Evolutionary conservation across 1,284 basidiomycete genomes (phyloP), one percentile per base, ranked within the genome.

Genomic region (Trichosporon coremiiforme): DNA sequence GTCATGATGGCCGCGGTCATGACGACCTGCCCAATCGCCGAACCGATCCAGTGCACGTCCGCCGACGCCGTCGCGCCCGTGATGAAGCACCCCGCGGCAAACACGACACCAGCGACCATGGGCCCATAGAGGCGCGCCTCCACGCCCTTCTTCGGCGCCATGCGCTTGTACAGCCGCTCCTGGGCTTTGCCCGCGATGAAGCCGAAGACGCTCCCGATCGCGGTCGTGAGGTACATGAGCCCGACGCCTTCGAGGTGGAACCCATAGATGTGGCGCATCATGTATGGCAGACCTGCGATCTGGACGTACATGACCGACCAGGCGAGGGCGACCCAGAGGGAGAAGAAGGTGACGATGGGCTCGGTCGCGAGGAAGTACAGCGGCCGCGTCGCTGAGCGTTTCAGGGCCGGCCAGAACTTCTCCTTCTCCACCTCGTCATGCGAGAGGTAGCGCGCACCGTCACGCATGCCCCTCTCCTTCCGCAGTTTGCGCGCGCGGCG

Each of bases 241-340:
- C 91, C 91, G 1, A 88, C 84, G 75, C 89, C 81, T 0, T 89
- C 89, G 15, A 86, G 85, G 69, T 86, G 87, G 81, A 93, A 94
- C 33, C 85, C 79, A 76, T 94, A 89, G 0, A 93, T 83, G 15
- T 82, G 85, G 33, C 79, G 73, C 75, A 92, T 92, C 25, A 89
- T 86, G 13, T 87, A 87, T 0, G 87, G 83, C 38, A 91, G 85
- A 0, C 90, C 90, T 86, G 89, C 88, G 36, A 93, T 84, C 72
- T 91, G 83, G 71, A 87, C 87, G 78, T 89, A 94, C 64, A 90
- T 81, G 8, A 94, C 87, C 0, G 92, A 91, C 92, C 91, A 94
- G 76, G 87, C 87, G 70, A 91, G 89, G 0, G 90, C 90, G 64
- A 89, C 83, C 91, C 91, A 94, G 9, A 92, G 73, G 70, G 90